Conservation (phyloP, 768 basidiomycete genomes). For the Auriscalpium vulgare region DNA sequence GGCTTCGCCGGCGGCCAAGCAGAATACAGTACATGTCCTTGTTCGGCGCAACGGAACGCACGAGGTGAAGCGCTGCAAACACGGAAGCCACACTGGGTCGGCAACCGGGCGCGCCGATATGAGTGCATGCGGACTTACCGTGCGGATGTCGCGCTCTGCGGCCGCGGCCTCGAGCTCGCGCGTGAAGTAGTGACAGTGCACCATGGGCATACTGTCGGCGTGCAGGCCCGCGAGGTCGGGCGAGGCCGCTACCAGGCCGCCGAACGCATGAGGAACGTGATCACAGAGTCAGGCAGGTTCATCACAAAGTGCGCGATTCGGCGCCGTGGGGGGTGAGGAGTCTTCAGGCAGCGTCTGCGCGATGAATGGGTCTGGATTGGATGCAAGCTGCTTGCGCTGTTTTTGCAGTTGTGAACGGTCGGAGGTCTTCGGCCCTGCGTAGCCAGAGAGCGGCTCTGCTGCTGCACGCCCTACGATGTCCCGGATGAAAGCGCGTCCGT, state of each 20-base stretch:
- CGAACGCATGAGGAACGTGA: slow-evolving; percentile 84
- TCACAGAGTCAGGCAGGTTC: slow-evolving; percentile 92
- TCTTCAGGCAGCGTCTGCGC: slow-evolving; percentile 4
- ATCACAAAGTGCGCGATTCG: slow-evolving; percentile 87
- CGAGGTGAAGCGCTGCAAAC: slow-evolving; percentile 66
- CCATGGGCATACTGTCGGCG: slow-evolving; percentile 59
- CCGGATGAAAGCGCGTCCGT: slow-evolving; percentile 83
- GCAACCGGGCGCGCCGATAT: slow-evolving; percentile 5
- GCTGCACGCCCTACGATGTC: slow-evolving; percentile 43
- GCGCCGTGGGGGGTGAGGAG: slow-evolving; percentile 31
- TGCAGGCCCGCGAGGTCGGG: slow-evolving; percentile 25
- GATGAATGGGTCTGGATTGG: background rate
- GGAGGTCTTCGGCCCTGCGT: slow-evolving; percentile 27
- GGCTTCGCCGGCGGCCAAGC: slow-evolving; percentile 73
- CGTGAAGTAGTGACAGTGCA: slow-evolving; percentile 97
- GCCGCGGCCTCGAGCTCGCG: slow-evolving; percentile 62
- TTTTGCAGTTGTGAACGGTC: slow-evolving; percentile 37
- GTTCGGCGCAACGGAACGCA: slow-evolving; percentile 89
- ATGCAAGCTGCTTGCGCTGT: slow-evolving; percentile 19
- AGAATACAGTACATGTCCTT: slow-evolving; percentile 99
- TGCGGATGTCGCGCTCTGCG: slow-evolving; percentile 70
- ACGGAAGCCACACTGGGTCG: slow-evolving; percentile 1
- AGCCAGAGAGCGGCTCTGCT: slow-evolving; percentile 60
- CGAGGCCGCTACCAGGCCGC: slow-evolving; percentile 48
- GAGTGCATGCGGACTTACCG: slow-evolving; percentile 42